phyloP scores from a whole-genome alignment of 1,284 basidiomycete genomes.

The Apiotrichum porosum region DNA sequence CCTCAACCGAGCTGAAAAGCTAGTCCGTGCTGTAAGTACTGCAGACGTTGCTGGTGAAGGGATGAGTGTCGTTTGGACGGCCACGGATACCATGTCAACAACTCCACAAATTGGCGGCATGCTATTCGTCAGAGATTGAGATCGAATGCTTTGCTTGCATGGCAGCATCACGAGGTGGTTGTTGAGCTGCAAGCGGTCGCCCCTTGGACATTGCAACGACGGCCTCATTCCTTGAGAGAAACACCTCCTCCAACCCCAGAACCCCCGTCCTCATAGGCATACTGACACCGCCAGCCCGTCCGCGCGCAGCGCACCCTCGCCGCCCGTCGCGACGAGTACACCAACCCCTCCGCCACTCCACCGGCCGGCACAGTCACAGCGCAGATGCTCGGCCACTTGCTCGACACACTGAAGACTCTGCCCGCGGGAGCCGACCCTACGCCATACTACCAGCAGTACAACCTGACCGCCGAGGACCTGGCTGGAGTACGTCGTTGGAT shows the following conservation, averaged over 20 bases:
- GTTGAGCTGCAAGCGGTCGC: too few relatives aligned
- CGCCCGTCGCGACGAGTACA: constrained; percentile 44
- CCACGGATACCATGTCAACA: too few relatives aligned
- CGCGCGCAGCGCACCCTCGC: constrained; percentile 41
- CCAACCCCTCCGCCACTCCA: constrained; percentile 43
- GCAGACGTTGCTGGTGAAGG: neutral
- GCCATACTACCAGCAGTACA: constrained; percentile 52
- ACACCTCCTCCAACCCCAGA: too few relatives aligned
- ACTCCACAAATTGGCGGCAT: too few relatives aligned
- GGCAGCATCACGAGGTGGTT: too few relatives aligned
- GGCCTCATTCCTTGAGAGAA: too few relatives aligned
- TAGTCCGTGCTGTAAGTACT: constrained; percentile 55
- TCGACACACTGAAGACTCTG: constrained; percentile 62
- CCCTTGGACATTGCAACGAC: too few relatives aligned
- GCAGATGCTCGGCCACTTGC: constrained; percentile 56
- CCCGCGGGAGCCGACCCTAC: constrained; percentile 51
- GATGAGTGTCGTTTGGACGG: too few relatives aligned
- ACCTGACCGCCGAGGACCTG: constrained; percentile 57
- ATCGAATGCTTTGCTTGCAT: too few relatives aligned
- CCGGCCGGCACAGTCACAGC: constrained; percentile 58
- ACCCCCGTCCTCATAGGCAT: too few relatives aligned
- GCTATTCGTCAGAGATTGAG: too few relatives aligned
- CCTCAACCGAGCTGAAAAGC: constrained; percentile 59
- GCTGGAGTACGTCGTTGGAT: constrained; percentile 59
- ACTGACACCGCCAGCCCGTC: too few relatives aligned